Conservation (phyloP, 2,329 filamentous ascomycete genomes). For the Hortaea sp. region DNA sequence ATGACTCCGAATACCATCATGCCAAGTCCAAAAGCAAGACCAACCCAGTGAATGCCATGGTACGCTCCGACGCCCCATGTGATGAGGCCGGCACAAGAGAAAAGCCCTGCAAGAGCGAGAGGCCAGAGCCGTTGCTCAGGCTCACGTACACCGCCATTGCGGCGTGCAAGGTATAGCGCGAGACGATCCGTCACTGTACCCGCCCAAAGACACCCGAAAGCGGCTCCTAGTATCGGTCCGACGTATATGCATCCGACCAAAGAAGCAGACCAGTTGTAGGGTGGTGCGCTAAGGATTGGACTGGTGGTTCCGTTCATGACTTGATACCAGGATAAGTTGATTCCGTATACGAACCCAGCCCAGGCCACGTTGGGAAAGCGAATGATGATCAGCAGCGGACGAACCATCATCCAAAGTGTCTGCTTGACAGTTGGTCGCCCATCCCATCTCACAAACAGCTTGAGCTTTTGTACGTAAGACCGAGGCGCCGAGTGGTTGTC, state of each 20-base stretch:
- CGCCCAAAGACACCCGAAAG: slow-evolving; percentile 26
- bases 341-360: slow-evolving; percentile 31
- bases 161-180: slow-evolving; percentile 26
- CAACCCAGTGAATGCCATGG: slow-evolving; percentile 38
- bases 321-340: slow-evolving; percentile 33
- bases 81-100: slow-evolving; percentile 36
- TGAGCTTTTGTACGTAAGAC: no score
- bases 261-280: slow-evolving; percentile 29
- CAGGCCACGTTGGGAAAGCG: slow-evolving; percentile 28
- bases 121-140: slow-evolving; percentile 33
- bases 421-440: no score
- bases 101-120: slow-evolving; percentile 30
- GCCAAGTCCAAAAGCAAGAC: slow-evolving; percentile 36
- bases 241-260: slow-evolving; percentile 31
- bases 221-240: slow-evolving; percentile 26
- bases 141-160: slow-evolving; percentile 31
- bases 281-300: slow-evolving; percentile 27
- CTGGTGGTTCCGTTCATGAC: slow-evolving; percentile 34
- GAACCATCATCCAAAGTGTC: no score
- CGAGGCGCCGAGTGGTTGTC: no score
- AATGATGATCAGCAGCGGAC: slow-evolving; percentile 6
- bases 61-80: slow-evolving; percentile 44
- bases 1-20: slow-evolving; percentile 35
- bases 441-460: no score
- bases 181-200: slow-evolving; percentile 27